Percentiles rank a stretch among this genome's conserved stretches.
These are phyloP conservation scores for Theobroma grandiflorum DNA, from an alignment of 441 rosid species.

Conservation along the genomic window DNA sequence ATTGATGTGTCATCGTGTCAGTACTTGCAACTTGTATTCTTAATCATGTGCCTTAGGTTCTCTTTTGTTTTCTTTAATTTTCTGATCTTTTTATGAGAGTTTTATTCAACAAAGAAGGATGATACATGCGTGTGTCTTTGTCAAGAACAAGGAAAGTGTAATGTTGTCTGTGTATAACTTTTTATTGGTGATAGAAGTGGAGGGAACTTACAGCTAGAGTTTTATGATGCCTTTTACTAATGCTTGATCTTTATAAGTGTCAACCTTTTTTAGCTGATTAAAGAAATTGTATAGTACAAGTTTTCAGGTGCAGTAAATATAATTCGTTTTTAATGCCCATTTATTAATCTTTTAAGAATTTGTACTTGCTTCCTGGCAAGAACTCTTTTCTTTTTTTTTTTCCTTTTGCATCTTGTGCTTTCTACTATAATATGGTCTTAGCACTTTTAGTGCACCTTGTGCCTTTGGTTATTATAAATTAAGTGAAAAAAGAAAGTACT, in stretches of 20 bases:
- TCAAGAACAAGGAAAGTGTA: not conserved
- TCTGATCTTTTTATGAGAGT: not conserved
- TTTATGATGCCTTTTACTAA: not conserved
- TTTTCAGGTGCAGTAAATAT: not conserved
- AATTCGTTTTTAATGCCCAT: not conserved
- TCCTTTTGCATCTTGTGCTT: not conserved
- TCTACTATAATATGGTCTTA: not conserved
- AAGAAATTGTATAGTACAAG: not conserved
- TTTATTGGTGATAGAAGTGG: not conserved
- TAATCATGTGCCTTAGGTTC: slow-evolving; percentile 4
- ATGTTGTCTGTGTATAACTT: not conserved
- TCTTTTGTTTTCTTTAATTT: not conserved
- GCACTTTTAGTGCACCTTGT: not conserved
- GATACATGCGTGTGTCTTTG: not conserved
- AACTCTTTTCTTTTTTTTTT: not conserved
- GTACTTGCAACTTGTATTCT: not conserved
- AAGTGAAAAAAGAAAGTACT: not conserved
- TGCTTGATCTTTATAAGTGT: slow-evolving; percentile 5
- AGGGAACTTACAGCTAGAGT: not conserved
- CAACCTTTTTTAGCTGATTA: not conserved
- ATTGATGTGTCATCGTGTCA: not conserved
- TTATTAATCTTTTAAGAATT: not conserved
- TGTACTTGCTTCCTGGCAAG: not conserved
- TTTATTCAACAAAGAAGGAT: not conserved
- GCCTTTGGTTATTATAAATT: not conserved